Evolutionary conservation across 768 basidiomycete genomes (phyloP).

Genomic region (Hysterangium stoloniferum): DNA sequence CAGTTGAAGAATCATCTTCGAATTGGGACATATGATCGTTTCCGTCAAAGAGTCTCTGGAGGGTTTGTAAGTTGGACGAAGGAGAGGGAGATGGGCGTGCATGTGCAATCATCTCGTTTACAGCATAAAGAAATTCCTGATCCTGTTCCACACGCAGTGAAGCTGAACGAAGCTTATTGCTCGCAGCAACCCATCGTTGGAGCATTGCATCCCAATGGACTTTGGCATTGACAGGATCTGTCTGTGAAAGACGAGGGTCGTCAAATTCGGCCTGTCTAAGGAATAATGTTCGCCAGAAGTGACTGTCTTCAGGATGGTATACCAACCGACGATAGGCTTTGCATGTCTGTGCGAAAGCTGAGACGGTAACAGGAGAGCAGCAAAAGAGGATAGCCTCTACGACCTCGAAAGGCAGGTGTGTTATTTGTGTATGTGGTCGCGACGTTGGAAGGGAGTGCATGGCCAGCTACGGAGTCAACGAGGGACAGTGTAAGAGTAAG

Average conservation of each 20-base stretch:
- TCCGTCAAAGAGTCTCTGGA: not conserved
- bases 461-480: too few species aligned
- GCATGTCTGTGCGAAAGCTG: conserved; percentile 51
- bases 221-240: not conserved
- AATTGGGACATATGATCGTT: too few species aligned
- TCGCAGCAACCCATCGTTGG: conserved; percentile 2
- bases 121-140: not conserved
- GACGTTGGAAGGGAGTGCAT: too few species aligned
- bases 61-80: not conserved
- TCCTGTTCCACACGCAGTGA: not conserved
- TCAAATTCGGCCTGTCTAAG: conserved; percentile 49
- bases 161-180: conserved; percentile 4
- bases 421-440: too few species aligned
- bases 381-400: conserved; percentile 51
- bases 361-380: conserved; percentile 50
- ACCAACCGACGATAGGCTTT: conserved; percentile 39
- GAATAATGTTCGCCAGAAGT: conserved; percentile 65
- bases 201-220: conserved; percentile 6
- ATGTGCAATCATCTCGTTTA: conserved; percentile 3
- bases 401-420: conserved; percentile 48
- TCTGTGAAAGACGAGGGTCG: conserved; percentile 37
- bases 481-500: too few species aligned
- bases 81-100: not conserved
- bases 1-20: conserved; percentile 1
- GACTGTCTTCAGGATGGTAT: conserved; percentile 42